phyloP scores from a whole-genome alignment of 192 early-diverging fungal species.

The Podila epigama region DNA sequence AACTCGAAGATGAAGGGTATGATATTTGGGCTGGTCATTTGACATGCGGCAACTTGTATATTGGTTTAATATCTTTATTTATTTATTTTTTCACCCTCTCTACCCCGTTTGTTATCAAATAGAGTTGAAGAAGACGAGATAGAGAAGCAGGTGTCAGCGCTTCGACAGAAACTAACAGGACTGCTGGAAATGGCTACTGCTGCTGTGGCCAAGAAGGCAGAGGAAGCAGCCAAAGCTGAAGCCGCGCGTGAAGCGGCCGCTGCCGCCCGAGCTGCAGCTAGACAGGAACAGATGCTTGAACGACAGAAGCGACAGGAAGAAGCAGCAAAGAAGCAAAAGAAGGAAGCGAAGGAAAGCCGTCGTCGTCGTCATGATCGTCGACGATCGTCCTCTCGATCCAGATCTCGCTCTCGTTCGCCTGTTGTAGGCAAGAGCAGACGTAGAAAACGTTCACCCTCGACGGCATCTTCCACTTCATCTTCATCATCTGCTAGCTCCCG shows the following conservation, averaged over 20 bases:
- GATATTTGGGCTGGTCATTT: not conserved
- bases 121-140: constrained; percentile 70
- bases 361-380: constrained; percentile 4
- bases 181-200: constrained; percentile 33
- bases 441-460: not conserved
- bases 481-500: not conserved
- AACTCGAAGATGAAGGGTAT: constrained; percentile 80
- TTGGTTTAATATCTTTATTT: not conserved
- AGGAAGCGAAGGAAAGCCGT: constrained; percentile 5
- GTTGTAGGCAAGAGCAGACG: not conserved
- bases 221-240: constrained; percentile 17
- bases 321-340: not conserved
- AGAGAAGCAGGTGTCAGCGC: constrained; percentile 65
- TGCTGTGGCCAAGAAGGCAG: constrained; percentile 18
- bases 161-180: constrained; percentile 44
- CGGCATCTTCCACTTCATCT: not conserved
- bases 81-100: not conserved
- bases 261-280: constrained; percentile 34
- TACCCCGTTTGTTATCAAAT: not conserved
- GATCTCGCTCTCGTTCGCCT: constrained; percentile 18
- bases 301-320: not conserved
- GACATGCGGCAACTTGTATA: not conserved
- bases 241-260: constrained; percentile 3
- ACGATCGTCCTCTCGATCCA: constrained; percentile 12
- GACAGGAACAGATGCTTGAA: constrained; percentile 15